A percentile compares a stretch with the other conserved stretches of the same genome.
Evolutionary conservation across 1,284 basidiomycete species (phyloP).

Genomic region (Singerocomus inundabilis): DNA sequence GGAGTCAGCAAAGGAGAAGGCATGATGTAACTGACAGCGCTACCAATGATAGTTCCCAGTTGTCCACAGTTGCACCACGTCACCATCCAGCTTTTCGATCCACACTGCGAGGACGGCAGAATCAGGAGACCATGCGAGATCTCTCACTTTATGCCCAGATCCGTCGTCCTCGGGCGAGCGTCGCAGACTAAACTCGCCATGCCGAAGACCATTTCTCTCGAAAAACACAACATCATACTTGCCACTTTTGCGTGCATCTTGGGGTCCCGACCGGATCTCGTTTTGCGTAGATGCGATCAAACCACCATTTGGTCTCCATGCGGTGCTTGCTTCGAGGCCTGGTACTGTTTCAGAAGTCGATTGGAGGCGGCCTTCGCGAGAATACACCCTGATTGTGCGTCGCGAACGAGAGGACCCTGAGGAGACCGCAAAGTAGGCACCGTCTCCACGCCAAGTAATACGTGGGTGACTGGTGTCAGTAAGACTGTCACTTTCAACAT

Average conservation of each 20-base stretch:
- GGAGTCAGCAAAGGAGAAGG: not conserved
- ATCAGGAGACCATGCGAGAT: conserved; percentile 87
- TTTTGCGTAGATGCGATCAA: conserved; percentile 83
- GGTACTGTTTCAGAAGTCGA: conserved; percentile 83
- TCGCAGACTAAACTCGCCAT: conserved; percentile 86
- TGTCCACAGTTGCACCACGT: conserved; percentile 95
- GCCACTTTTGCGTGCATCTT: conserved; percentile 64
- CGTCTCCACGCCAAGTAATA: conserved; percentile 94
- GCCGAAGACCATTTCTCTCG: conserved; percentile 90
- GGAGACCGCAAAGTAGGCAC: conserved; percentile 85
- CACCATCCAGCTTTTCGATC: conserved; percentile 67
- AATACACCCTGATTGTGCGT: conserved; percentile 77
- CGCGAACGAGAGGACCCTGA: conserved; percentile 48
- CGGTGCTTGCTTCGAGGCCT: conserved; percentile 79
- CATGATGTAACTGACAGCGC: conserved; percentile 4
- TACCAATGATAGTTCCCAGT: conserved; percentile 96
- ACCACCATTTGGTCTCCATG: conserved; percentile 89
- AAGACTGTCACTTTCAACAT: conserved; percentile 50
- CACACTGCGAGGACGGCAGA: conserved; percentile 85
- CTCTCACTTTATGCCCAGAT: conserved; percentile 71
- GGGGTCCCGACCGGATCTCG: conserved; percentile 68
- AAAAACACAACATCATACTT: conserved; percentile 93
- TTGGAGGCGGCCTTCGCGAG: conserved; percentile 75
- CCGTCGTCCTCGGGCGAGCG: conserved; percentile 35
- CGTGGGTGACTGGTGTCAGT: conserved; percentile 75